These are phyloP conservation scores for Metschnikowia dekortorum DNA, from an alignment of 805 yeast genomes.

Conservation along the genomic window DNA sequence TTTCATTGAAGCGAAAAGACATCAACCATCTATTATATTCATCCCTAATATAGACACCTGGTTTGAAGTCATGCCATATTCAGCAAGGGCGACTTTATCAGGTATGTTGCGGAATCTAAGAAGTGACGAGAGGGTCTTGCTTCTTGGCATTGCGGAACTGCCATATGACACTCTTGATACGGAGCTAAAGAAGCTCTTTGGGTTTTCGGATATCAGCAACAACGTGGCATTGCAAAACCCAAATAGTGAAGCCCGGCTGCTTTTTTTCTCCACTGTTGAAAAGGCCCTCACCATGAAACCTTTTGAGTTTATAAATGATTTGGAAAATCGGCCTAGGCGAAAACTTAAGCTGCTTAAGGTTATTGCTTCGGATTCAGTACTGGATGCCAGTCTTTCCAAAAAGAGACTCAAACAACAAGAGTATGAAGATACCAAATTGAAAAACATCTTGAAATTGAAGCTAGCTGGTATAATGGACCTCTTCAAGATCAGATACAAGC, in stretches of 20 bases:
- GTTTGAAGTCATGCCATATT: conserved; percentile 59
- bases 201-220: conserved; percentile 44
- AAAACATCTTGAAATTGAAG: conserved; percentile 80
- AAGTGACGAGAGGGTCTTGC: conserved; percentile 66
- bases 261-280: conserved; percentile 54
- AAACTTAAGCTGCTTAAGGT: conserved; percentile 39
- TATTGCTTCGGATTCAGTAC: conserved; percentile 21
- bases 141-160: conserved; percentile 69
- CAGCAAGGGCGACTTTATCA: conserved; percentile 68
- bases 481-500: conserved; percentile 78
- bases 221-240: conserved; percentile 46
- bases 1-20: conserved; percentile 82
- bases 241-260: conserved; percentile 39
- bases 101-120: conserved; percentile 65
- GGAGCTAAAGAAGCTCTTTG: conserved; percentile 55
- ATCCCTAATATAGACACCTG: conserved; percentile 82
- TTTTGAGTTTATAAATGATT: conserved; percentile 59
- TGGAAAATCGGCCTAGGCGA: conserved; percentile 51
- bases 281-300: conserved; percentile 65
- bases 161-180: conserved; percentile 35
- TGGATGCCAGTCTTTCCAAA: conserved; percentile 31
- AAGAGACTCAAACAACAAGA: conserved; percentile 48
- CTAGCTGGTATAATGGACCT: conserved; percentile 85
- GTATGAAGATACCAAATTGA: conserved; percentile 72
- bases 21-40: conserved; percentile 80